A percentile compares a stretch with the other conserved stretches of the same genome.
Conservation (phyloP, 257 asterid species). For the Scutellaria minor region DNA sequence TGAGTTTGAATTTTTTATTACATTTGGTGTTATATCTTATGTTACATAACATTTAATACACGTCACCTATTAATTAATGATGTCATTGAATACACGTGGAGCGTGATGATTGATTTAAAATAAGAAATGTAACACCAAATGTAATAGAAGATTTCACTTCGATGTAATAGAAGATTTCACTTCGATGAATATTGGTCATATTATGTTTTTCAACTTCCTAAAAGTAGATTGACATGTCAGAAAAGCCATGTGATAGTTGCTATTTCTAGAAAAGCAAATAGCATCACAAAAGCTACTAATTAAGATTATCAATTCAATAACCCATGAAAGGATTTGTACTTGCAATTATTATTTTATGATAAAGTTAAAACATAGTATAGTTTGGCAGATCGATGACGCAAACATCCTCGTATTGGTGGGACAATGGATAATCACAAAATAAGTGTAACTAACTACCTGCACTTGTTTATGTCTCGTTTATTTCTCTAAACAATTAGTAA, state of each 20-base stretch:
- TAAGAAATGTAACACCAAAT: too few species aligned
- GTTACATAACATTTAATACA: too few species aligned
- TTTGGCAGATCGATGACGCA: conserved; percentile 18
- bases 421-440: neutral
- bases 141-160: too few species aligned
- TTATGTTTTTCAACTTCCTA: neutral
- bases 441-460: too few species aligned
- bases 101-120: too few species aligned
- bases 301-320: neutral
- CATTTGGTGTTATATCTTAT: too few species aligned
- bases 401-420: conserved; percentile 29
- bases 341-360: neutral
- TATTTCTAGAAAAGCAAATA: conserved; percentile 33
- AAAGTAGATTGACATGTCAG: conserved; percentile 32
- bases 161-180: too few species aligned
- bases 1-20: too few species aligned
- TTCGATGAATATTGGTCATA: neutral
- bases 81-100: too few species aligned
- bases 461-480: too few species aligned
- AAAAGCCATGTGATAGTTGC: conserved; percentile 22
- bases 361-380: conserved; percentile 7
- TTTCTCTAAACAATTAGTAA: too few species aligned
- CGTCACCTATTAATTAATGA: too few species aligned
- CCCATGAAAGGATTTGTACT: conserved; percentile 22
- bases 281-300: neutral